phyloP scores from a whole-genome alignment of 192 early-diverging fungal species.

The Coemansia sp. region DNA sequence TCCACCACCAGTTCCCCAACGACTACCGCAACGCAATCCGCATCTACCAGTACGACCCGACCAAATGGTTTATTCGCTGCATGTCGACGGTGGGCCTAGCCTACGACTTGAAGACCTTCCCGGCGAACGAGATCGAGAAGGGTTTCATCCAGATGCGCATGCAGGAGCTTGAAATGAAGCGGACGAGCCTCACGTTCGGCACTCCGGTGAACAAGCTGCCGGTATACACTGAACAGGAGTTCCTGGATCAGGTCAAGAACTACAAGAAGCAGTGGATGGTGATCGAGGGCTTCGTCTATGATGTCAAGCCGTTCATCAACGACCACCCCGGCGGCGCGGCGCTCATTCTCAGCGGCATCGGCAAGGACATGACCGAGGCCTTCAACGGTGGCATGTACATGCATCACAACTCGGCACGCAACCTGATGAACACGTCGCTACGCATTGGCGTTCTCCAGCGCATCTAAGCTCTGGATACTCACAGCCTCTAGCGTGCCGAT shows the following conservation, averaged over 20 bases:
- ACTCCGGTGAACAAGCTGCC: slow-evolving; percentile 65
- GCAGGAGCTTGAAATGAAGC: slow-evolving; percentile 64
- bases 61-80: slow-evolving; percentile 75
- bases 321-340: slow-evolving; percentile 85
- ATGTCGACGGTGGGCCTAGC: slow-evolving; percentile 60
- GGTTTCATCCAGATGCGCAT: slow-evolving; percentile 75
- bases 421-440: slow-evolving; percentile 59
- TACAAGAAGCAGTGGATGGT: slow-evolving; percentile 73
- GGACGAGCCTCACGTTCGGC: slow-evolving; percentile 70
- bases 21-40: slow-evolving; percentile 81
- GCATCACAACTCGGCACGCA: slow-evolving; percentile 85
- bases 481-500: no score
- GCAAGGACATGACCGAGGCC: slow-evolving; percentile 78
- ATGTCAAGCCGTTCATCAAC: slow-evolving; percentile 75
- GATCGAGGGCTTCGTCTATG: slow-evolving; percentile 79
- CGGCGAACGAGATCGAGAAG: slow-evolving; percentile 75
- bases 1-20: slow-evolving; percentile 83
- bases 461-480: no score
- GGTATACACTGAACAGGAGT: slow-evolving; percentile 60
- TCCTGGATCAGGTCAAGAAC: slow-evolving; percentile 60
- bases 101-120: slow-evolving; percentile 71
- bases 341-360: slow-evolving; percentile 66
- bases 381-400: slow-evolving; percentile 91
- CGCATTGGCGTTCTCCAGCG: slow-evolving; percentile 48
- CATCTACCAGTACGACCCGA: slow-evolving; percentile 76